Conservation (phyloP, 163 green algal species). For the Scenedesmus sp. region DNA sequence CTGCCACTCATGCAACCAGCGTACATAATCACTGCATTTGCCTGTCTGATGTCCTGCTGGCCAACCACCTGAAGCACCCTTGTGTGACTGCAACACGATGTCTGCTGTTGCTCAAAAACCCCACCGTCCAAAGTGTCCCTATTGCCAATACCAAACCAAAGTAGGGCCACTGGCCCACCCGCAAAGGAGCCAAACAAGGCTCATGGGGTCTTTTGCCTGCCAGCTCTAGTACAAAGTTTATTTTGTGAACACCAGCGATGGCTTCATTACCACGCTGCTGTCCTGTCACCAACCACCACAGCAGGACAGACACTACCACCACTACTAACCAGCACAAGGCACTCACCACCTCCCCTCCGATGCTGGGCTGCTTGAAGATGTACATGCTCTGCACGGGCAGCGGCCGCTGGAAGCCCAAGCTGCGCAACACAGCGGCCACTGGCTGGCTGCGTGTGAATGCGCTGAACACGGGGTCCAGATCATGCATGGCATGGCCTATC, state of each 20-base stretch:
- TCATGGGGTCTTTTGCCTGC: no score
- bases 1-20: no score
- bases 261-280: no score
- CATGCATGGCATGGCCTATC: slow-evolving; percentile 96
- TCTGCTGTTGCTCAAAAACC: no score
- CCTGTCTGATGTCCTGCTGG: neutral
- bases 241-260: no score
- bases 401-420: slow-evolving; percentile 84
- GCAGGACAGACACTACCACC: neutral
- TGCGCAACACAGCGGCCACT: slow-evolving; percentile 69
- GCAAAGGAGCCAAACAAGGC: no score
- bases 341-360: slow-evolving; percentile 66
- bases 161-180: no score
- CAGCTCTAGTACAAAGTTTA: no score
- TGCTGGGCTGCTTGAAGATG: slow-evolving; percentile 90
- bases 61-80: no score
- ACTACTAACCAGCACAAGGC: neutral
- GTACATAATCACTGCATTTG: neutral
- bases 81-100: no score
- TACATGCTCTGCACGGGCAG: slow-evolving; percentile 96
- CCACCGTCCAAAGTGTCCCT: no score
- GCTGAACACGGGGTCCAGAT: slow-evolving; percentile 94
- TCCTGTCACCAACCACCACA: neutral
- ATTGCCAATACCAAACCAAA: no score
- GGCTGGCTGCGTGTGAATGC: slow-evolving; percentile 82